Percentiles rank a stretch among this genome's conserved stretches.
Evolutionary conservation across 2,329 filamentous ascomycete genomes (phyloP).

Genomic region (Tolypocladium guangdongense): DNA sequence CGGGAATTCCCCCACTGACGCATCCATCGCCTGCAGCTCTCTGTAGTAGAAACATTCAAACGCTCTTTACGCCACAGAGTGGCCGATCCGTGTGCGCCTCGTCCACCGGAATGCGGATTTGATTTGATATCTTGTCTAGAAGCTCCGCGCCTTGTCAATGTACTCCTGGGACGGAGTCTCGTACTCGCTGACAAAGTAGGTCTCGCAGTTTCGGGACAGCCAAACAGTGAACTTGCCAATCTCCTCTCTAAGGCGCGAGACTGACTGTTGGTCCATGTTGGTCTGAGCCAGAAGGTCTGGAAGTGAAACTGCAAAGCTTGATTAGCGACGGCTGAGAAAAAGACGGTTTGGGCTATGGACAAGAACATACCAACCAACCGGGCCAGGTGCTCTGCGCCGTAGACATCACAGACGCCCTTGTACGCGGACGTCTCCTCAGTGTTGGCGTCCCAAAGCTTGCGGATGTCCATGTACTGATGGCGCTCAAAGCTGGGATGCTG

Average conservation of each 20-base stretch:
- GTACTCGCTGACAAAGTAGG: slow-evolving; percentile 70
- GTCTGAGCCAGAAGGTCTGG: slow-evolving; percentile 94
- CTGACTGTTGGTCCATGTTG: slow-evolving; percentile 92
- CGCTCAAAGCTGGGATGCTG: slow-evolving; percentile 64
- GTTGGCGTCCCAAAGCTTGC: slow-evolving; percentile 52
- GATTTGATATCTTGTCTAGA: slow-evolving; percentile 14
- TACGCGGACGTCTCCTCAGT: slow-evolving; percentile 53
- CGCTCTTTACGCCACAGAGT: too few species aligned
- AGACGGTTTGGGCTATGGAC: too few species aligned
- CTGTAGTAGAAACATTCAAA: background rate
- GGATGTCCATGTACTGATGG: slow-evolving; percentile 70
- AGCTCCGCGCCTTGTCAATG: slow-evolving; percentile 51
- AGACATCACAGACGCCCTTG: slow-evolving; percentile 69
- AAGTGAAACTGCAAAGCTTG: slow-evolving; percentile 54
- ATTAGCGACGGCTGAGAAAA: background rate
- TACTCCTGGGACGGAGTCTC: slow-evolving; percentile 63
- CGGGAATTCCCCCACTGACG: background rate
- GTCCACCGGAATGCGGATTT: background rate
- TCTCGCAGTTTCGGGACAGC: slow-evolving; percentile 65
- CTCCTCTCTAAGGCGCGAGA: slow-evolving; percentile 80
- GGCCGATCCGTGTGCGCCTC: too few species aligned
- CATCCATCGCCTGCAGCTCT: background rate
- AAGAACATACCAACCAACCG: slow-evolving; percentile 67
- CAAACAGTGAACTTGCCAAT: slow-evolving; percentile 76
- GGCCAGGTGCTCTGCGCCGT: slow-evolving; percentile 85